Evolutionary conservation across 352 stramenopile genomes (phyloP).

Genomic region (Globisporangium carolinianum): DNA sequence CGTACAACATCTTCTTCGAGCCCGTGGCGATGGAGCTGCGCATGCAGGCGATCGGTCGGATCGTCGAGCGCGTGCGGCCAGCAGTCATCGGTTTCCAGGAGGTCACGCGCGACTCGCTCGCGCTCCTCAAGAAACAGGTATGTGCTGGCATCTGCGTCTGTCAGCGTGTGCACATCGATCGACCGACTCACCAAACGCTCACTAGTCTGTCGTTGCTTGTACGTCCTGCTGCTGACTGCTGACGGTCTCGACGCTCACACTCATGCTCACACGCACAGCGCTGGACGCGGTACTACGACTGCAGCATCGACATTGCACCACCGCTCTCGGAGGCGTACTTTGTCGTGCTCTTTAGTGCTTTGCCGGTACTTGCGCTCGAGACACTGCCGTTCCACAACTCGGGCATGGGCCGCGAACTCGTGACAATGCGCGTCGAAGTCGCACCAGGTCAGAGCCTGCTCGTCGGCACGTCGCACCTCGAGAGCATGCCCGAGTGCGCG

Average conservation of each 20-base stretch:
- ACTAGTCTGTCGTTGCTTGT: neutral
- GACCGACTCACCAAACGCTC: too few relatives aligned
- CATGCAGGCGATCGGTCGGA: slow-evolving; percentile 50
- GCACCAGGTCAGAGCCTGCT: slow-evolving; percentile 38
- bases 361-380: slow-evolving; percentile 53
- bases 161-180: too few relatives aligned
- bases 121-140: slow-evolving; percentile 40
- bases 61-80: slow-evolving; percentile 44
- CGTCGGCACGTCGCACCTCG: slow-evolving; percentile 61
- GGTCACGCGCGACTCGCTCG: slow-evolving; percentile 53
- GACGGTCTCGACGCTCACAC: too few relatives aligned
- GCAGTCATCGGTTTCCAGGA: slow-evolving; percentile 76
- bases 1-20: slow-evolving; percentile 78
- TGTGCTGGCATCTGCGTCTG: neutral
- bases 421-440: slow-evolving; percentile 47
- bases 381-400: slow-evolving; percentile 64
- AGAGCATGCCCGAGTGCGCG: slow-evolving; percentile 59
- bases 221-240: too few relatives aligned
- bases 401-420: slow-evolving; percentile 66
- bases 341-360: slow-evolving; percentile 66
- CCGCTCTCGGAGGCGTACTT: slow-evolving; percentile 74
- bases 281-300: slow-evolving; percentile 74
- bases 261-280: slow-evolving; percentile 17
- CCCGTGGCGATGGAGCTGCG: slow-evolving; percentile 42
- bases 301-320: slow-evolving; percentile 56